A percentile compares a stretch with the other conserved stretches of the same genome.
phyloP scores from a whole-genome alignment of 2,329 filamentous ascomycete species.

The Dactylella cylindrospora region DNA sequence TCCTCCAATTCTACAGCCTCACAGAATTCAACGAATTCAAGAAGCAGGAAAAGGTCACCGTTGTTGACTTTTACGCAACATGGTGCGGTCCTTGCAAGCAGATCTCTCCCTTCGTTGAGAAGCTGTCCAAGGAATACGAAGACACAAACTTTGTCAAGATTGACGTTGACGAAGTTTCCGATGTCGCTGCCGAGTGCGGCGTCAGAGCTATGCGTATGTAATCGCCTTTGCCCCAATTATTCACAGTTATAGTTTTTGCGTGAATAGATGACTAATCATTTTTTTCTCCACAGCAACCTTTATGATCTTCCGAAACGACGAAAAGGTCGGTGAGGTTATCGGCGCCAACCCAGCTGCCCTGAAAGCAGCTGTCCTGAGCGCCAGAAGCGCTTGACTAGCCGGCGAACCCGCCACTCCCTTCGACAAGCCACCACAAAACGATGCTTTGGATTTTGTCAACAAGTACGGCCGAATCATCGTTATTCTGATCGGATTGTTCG shows the following conservation, averaged over 20 bases:
- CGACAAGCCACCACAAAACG: slow-evolving; percentile 3
- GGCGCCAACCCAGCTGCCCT: slow-evolving; percentile 78
- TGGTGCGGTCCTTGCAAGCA: slow-evolving; percentile 97
- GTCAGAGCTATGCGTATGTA: slow-evolving; percentile 86
- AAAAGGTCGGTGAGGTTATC: slow-evolving; percentile 71
- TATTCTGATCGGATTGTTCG: slow-evolving; percentile 25
- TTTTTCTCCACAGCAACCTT: slow-evolving; percentile 56
- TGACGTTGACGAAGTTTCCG: slow-evolving; percentile 79
- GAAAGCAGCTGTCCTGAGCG: slow-evolving; percentile 50
- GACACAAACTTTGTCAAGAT: slow-evolving; percentile 79
- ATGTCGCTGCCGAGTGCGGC: slow-evolving; percentile 73
- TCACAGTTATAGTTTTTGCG: neutral
- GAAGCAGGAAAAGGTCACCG: slow-evolving; percentile 62
- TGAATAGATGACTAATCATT: neutral
- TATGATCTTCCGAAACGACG: slow-evolving; percentile 75
- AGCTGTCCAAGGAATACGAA: slow-evolving; percentile 64
- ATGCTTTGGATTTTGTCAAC: slow-evolving; percentile 22
- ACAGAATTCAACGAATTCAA: slow-evolving; percentile 62
- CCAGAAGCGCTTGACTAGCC: slow-evolving; percentile 25
- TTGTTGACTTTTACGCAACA: slow-evolving; percentile 82
- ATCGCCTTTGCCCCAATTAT: neutral
- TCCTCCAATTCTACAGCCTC: slow-evolving; percentile 56
- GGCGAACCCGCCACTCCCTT: slow-evolving; percentile 18
- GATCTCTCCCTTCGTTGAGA: slow-evolving; percentile 73
- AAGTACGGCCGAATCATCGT: slow-evolving; percentile 31